Evolutionary conservation across 2,329 filamentous ascomycete genomes (phyloP).

Genomic region (Alternaria arbusti): DNA sequence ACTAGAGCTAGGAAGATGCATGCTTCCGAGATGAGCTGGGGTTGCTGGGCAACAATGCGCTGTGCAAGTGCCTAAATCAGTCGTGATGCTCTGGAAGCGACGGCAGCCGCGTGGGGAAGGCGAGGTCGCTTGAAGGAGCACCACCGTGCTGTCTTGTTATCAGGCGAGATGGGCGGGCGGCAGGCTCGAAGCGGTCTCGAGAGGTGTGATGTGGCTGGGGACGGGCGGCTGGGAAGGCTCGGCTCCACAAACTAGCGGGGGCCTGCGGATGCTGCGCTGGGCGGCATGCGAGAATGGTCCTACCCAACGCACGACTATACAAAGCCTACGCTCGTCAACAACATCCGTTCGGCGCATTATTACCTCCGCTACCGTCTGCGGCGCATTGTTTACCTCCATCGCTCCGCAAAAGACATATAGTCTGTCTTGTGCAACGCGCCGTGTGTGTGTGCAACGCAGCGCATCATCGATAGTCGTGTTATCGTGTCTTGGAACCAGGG

Average conservation of each 20-base stretch:
- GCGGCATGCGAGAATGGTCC: not conserved
- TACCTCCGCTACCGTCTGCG: not conserved
- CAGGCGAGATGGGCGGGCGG: not conserved
- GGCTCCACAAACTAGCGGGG: conserved; percentile 13
- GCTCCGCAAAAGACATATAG: not conserved
- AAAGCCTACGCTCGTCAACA: not conserved
- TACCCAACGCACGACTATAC: not conserved
- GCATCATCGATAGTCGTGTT: conserved; percentile 4
- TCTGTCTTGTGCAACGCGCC: conserved; percentile 1
- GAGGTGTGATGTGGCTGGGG: conserved; percentile 9
- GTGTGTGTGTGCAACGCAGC: conserved; percentile 4
- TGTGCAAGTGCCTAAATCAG: not conserved
- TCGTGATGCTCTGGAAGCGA: not conserved
- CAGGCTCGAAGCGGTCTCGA: not conserved
- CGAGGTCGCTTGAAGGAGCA: not conserved
- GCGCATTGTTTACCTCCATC: conserved; percentile 3
- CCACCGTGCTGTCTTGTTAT: not conserved
- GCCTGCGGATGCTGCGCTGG: not conserved
- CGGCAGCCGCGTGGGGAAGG: not conserved
- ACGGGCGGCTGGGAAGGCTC: conserved; percentile 6
- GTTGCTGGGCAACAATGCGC: conserved; percentile 12
- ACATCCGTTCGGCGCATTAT: not conserved
- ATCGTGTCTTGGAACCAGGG: not conserved
- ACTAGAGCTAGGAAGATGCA: not conserved
- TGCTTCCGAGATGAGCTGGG: conserved; percentile 2